These are phyloP conservation scores for Wallacemonas sp. DNA, from an alignment of 208 protist species.

Conservation along the genomic window DNA sequence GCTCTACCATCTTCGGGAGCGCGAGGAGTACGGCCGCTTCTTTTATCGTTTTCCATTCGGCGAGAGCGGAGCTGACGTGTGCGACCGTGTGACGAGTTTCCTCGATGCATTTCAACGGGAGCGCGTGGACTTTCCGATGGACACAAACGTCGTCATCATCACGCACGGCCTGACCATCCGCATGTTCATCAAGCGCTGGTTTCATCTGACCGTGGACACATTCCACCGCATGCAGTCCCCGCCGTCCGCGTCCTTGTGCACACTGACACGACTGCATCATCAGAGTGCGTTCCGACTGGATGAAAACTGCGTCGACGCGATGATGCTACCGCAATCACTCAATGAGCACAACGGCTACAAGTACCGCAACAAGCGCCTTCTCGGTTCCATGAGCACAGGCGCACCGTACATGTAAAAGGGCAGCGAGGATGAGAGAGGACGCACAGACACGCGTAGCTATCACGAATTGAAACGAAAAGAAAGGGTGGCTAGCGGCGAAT, in stretches of 20 bases:
- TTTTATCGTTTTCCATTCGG: constrained; percentile 92
- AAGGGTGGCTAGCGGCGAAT: too few relatives aligned
- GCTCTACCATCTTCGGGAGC: constrained; percentile 59
- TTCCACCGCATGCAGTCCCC: constrained; percentile 85
- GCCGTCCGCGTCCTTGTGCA: constrained; percentile 61
- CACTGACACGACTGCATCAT: constrained; percentile 76
- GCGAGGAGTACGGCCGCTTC: constrained; percentile 87
- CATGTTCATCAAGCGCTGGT: constrained; percentile 92
- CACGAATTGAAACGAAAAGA: not conserved
- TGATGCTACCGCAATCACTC: constrained; percentile 74
- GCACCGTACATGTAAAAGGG: constrained; percentile 83
- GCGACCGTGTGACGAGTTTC: constrained; percentile 90
- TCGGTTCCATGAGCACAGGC: constrained; percentile 87
- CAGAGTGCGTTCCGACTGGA: constrained; percentile 76
- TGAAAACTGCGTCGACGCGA: constrained; percentile 55
- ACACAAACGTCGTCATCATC: constrained; percentile 88
- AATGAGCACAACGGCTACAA: constrained; percentile 89
- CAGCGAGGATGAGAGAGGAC: not conserved
- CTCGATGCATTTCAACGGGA: constrained; percentile 86
- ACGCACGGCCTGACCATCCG: constrained; percentile 88
- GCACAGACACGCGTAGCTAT: not conserved
- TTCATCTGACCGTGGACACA: constrained; percentile 89
- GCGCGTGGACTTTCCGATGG: constrained; percentile 74
- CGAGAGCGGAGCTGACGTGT: constrained; percentile 92
- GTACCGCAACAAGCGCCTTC: constrained; percentile 86